These are phyloP conservation scores for Fragilariopsis cylindrus DNA, from an alignment of 108 stramenopile genomes.

Conservation along the genomic window DNA sequence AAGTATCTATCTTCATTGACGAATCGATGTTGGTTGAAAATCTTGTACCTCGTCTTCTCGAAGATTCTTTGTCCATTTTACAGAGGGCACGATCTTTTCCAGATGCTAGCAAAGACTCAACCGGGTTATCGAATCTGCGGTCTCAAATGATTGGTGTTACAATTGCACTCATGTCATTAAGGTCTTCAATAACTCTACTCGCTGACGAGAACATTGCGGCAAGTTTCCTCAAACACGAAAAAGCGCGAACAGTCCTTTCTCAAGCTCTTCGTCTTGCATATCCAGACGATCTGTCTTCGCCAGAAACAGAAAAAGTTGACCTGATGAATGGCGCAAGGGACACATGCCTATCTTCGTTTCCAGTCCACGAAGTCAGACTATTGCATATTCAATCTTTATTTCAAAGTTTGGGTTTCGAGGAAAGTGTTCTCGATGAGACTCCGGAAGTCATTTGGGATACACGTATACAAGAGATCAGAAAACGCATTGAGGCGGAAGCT, in stretches of 20 bases:
- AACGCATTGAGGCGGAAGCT: not conserved
- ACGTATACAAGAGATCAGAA: not conserved
- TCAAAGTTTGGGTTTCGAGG: slow-evolving; percentile 3
- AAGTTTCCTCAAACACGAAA: slow-evolving; percentile 21
- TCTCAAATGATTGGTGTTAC: slow-evolving; percentile 14
- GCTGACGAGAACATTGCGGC: slow-evolving; percentile 32
- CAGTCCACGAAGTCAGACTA: slow-evolving; percentile 30
- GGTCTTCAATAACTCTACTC: slow-evolving; percentile 35
- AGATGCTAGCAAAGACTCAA: not conserved
- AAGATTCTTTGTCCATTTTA: slow-evolving; percentile 11
- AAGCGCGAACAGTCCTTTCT: slow-evolving; percentile 17
- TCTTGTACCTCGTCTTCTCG: not conserved
- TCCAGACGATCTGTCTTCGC: slow-evolving; percentile 10
- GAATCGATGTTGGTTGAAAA: slow-evolving; percentile 17
- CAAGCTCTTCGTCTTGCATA: slow-evolving; percentile 33
- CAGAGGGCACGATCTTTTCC: not conserved
- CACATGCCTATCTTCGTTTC: slow-evolving; percentile 25
- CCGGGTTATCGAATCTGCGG: slow-evolving; percentile 4
- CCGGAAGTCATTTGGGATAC: slow-evolving; percentile 10
- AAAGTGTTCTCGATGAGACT: not conserved
- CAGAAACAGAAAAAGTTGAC: not conserved
- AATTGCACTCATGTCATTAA: slow-evolving; percentile 32
- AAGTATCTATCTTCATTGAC: slow-evolving; percentile 56
- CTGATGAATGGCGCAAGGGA: not conserved
- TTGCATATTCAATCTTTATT: slow-evolving; percentile 22